Conservation (phyloP, 257 asterid species). For the Primulina huaijiensis region DNA sequence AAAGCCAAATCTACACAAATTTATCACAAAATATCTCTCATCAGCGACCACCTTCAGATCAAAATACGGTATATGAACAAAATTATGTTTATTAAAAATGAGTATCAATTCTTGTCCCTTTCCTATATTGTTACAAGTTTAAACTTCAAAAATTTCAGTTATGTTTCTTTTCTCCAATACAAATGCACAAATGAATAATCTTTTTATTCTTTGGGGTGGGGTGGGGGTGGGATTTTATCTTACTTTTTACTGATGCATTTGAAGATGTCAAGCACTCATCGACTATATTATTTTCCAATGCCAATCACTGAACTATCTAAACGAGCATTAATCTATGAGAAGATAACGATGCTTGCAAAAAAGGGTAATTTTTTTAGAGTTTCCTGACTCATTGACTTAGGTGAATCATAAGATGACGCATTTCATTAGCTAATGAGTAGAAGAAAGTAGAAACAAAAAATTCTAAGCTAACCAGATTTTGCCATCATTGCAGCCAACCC, state of each 20-base stretch:
- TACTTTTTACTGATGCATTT: background rate
- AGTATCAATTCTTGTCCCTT: no score
- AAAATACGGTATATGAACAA: no score
- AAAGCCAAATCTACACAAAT: background rate
- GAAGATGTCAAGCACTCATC: slow-evolving; percentile 1
- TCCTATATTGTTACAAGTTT: no score
- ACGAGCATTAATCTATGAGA: background rate
- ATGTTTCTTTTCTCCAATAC: no score
- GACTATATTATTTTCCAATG: slow-evolving; percentile 3
- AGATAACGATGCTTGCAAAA: background rate
- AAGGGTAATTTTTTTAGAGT: slow-evolving; percentile 1
- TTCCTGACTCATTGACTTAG: background rate
- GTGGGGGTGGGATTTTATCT: background rate
- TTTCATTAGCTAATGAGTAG: slow-evolving; percentile 9
- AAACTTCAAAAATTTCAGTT: no score
- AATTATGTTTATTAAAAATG: no score
- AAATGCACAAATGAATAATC: no score
- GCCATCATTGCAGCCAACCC: slow-evolving; percentile 99
- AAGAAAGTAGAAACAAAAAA: slow-evolving; percentile 1
- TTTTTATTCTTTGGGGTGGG: no score
- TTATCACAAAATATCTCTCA: background rate
- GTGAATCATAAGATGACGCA: slow-evolving; percentile 10
- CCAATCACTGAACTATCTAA: slow-evolving; percentile 5
- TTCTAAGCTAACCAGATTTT: slow-evolving; percentile 66
- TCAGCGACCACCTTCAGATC: background rate